phyloP scores from a whole-genome alignment of 1,284 basidiomycete genomes.

The Bjerkandera adusta region DNA sequence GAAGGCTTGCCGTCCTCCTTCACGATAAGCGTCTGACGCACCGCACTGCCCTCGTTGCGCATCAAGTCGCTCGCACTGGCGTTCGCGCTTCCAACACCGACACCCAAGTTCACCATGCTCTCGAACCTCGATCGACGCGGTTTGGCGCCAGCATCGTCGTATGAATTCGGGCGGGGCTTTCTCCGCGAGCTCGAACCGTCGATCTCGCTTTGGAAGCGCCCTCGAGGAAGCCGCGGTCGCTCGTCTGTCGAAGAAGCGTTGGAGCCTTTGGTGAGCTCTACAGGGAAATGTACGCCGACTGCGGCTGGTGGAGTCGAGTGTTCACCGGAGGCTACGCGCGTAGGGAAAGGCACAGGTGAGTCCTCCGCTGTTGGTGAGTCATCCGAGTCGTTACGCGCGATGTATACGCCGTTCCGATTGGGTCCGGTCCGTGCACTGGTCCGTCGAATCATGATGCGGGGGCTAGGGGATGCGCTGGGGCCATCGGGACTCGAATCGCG shows the following conservation, averaged over 20 bases:
- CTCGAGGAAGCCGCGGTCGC: constrained; percentile 49
- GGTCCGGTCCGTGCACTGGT: constrained; percentile 49
- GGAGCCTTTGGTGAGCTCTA: constrained; percentile 12
- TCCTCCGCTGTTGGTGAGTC: constrained; percentile 25
- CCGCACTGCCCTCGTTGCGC: constrained; percentile 60
- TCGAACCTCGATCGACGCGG: constrained; percentile 58
- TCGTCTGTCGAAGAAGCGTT: constrained; percentile 28
- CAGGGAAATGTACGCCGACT: constrained; percentile 33
- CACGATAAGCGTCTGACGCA: constrained; percentile 76
- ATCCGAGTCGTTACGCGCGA: constrained; percentile 32
- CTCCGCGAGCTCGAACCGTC: constrained; percentile 51
- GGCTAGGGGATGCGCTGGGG: constrained; percentile 28
- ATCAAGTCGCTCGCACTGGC: constrained; percentile 62
- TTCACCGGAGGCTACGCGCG: constrained; percentile 47
- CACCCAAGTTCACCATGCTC: constrained; percentile 64
- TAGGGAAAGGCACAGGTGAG: constrained; percentile 64
- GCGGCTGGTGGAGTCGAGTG: constrained; percentile 38
- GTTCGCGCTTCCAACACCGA: constrained; percentile 47
- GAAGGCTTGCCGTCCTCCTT: constrained; percentile 78
- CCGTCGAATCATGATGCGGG: constrained; percentile 52
- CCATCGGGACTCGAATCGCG: constrained; percentile 58
- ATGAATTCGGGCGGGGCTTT: constrained; percentile 60
- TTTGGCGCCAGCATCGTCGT: constrained; percentile 59
- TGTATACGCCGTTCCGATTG: constrained; percentile 48
- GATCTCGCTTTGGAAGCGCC: constrained; percentile 69